Evolutionary conservation across 2,329 filamentous ascomycete genomes (phyloP).

Genomic region (Hypoxylon sp.): DNA sequence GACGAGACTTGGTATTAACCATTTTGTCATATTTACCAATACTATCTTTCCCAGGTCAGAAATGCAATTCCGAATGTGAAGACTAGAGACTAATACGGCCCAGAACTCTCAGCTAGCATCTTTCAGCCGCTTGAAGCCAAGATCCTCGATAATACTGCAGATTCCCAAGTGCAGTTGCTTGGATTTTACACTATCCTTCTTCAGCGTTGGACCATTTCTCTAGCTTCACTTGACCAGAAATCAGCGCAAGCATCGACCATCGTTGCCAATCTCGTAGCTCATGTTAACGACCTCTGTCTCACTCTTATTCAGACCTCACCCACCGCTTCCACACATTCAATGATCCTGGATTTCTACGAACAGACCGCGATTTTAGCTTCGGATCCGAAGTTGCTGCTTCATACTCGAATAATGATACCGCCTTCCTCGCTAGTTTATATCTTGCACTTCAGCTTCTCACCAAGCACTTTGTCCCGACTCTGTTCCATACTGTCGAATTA

Average conservation of each 20-base stretch:
- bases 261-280: conserved; percentile 61
- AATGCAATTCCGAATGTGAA: conserved; percentile 1
- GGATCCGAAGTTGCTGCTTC: conserved; percentile 64
- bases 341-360: conserved; percentile 80
- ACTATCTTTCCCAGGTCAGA: conserved; percentile 68
- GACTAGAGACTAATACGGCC: conserved; percentile 45
- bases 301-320: conserved; percentile 71
- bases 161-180: conserved; percentile 73
- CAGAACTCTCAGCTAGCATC: conserved; percentile 67
- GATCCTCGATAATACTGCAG: conserved; percentile 63
- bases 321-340: conserved; percentile 63
- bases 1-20: conserved; percentile 68
- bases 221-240: conserved; percentile 60
- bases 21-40: conserved; percentile 71
- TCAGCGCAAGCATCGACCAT: conserved; percentile 57
- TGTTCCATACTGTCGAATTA: conserved; percentile 79
- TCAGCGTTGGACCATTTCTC: conserved; percentile 68
- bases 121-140: conserved; percentile 67
- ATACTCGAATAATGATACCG: conserved; percentile 78
- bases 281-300: conserved; percentile 70
- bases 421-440: conserved; percentile 77
- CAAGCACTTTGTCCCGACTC: conserved; percentile 76
- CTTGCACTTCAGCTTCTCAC: conserved; percentile 76
- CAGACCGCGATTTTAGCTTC: conserved; percentile 70
- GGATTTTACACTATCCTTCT: conserved; percentile 78